phyloP scores from a whole-genome alignment of 176 grass and related monocot species.

The Eragrostis curvula region DNA sequence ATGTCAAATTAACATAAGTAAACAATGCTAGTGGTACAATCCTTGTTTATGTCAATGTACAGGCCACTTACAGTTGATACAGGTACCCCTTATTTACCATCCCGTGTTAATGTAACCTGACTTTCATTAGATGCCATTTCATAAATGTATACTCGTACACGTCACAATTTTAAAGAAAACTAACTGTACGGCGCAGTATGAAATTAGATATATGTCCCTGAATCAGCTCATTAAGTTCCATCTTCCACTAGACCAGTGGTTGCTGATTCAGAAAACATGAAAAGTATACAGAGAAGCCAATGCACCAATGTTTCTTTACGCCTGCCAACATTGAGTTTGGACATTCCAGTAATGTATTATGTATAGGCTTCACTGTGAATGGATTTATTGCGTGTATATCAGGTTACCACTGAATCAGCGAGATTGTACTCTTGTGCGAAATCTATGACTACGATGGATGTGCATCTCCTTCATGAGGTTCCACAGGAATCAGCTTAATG shows the following conservation, averaged over 20 bases:
- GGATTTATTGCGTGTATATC: neutral
- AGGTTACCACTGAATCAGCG: neutral
- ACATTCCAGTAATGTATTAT: neutral
- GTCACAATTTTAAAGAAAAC: too few relatives aligned
- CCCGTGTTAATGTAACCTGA: neutral
- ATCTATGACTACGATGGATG: neutral
- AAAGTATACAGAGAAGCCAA: neutral
- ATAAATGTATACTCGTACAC: neutral
- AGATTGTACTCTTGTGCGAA: neutral
- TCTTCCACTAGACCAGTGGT: too few relatives aligned
- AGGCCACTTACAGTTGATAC: neutral
- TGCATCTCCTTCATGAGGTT: slow-evolving; percentile 31
- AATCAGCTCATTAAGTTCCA: neutral
- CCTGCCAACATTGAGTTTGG: neutral
- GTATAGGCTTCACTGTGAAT: neutral
- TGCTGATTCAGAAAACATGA: neutral
- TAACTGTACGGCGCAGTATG: too few relatives aligned
- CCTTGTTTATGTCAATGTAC: neutral
- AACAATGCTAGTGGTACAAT: neutral
- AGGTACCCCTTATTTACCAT: neutral
- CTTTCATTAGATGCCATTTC: neutral
- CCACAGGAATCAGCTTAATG: slow-evolving; percentile 67
- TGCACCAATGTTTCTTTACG: neutral
- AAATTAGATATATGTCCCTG: neutral
- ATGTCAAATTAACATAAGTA: neutral